Evolutionary conservation across 148 eudicot genomes (phyloP).

Genomic region (Chenopodium formosanum): DNA sequence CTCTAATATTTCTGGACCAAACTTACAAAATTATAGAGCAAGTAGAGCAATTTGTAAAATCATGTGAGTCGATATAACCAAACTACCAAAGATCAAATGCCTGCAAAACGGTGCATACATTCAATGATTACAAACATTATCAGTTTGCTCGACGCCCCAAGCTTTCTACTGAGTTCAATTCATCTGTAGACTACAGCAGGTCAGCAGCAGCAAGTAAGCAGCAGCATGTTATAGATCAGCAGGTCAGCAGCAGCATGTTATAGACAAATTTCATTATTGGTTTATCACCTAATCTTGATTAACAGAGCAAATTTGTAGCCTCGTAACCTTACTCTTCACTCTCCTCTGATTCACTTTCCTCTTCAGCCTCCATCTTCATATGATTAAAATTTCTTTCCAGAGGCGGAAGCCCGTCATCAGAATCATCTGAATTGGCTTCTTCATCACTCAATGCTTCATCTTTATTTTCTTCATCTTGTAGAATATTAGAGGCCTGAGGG

Average conservation of each 20-base stretch:
- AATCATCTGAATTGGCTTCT: constrained; percentile 53
- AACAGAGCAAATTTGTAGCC: not conserved
- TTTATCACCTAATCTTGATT: not conserved
- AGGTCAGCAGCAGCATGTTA: not conserved
- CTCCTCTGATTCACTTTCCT: constrained; percentile 64
- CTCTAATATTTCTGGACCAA: not conserved
- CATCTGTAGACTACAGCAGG: not conserved
- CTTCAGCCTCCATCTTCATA: constrained; percentile 54
- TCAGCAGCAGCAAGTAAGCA: too few relatives aligned
- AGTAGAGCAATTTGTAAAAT: not conserved
- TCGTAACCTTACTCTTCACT: constrained; percentile 43
- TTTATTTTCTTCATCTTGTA: constrained; percentile 33
- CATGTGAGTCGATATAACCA: not conserved
- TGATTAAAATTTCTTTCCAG: constrained; percentile 83
- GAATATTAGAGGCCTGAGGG: constrained; percentile 30
- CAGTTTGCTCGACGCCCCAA: not conserved
- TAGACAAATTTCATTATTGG: not conserved
- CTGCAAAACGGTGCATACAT: not conserved
- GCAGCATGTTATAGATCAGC: too few relatives aligned
- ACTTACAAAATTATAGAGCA: not conserved
- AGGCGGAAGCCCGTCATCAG: constrained; percentile 93
- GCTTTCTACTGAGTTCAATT: not conserved
- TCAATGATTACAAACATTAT: not conserved
- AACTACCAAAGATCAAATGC: not conserved
- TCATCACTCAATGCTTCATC: constrained; percentile 32